phyloP scores from a whole-genome alignment of 805 yeast genomes.

The Wickerhamiella dianesei region DNA sequence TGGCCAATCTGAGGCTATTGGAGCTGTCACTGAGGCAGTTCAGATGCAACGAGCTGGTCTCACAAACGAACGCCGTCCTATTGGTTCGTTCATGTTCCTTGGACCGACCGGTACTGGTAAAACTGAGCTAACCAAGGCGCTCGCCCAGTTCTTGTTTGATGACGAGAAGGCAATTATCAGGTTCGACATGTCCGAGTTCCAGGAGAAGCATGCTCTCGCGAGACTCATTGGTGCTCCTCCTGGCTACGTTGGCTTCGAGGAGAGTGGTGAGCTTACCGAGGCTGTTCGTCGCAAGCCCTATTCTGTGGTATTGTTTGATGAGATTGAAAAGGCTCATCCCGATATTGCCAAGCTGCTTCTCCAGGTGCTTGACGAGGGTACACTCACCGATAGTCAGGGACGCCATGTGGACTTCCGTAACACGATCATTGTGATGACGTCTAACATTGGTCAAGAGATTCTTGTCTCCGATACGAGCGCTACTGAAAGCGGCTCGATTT shows the following conservation, averaged over 20 bases:
- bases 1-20: constrained; percentile 93
- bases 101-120: constrained; percentile 99
- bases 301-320: constrained; percentile 84
- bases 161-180: constrained; percentile 76
- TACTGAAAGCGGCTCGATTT: constrained; percentile 43
- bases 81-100: constrained; percentile 88
- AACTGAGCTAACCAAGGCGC: constrained; percentile 84
- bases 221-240: constrained; percentile 96
- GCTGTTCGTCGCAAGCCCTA: constrained; percentile 93
- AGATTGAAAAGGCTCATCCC: constrained; percentile 92
- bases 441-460: constrained; percentile 89
- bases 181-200: constrained; percentile 97
- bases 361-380: constrained; percentile 92
- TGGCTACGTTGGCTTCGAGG: constrained; percentile 93
- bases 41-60: constrained; percentile 93
- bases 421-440: constrained; percentile 91
- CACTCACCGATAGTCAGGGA: constrained; percentile 89
- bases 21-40: constrained; percentile 83
- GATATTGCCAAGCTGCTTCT: constrained; percentile 82
- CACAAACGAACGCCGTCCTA: constrained; percentile 87
- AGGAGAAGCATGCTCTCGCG: constrained; percentile 83
- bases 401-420: constrained; percentile 87
- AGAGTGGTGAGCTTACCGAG: constrained; percentile 86
- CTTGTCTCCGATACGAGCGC: constrained; percentile 45
- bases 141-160: constrained; percentile 85